Evolutionary conservation across 1,284 basidiomycete species (phyloP).

Genomic region (Ustilago trichophora): DNA sequence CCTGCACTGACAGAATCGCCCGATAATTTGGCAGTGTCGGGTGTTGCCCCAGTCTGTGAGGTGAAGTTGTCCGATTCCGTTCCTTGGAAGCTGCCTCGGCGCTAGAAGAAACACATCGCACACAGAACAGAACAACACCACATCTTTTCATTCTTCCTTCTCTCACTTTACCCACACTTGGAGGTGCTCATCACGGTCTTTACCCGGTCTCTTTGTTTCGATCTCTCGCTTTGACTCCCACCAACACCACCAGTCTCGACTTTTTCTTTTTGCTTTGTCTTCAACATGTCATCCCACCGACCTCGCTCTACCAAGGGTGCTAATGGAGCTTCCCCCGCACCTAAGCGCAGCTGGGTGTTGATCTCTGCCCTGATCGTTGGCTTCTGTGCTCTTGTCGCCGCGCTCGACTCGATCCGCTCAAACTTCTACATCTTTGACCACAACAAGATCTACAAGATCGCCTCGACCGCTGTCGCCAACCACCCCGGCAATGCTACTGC

Average conservation of each 20-base stretch:
- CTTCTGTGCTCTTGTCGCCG: slow-evolving; percentile 25
- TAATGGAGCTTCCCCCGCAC: slow-evolving; percentile 1
- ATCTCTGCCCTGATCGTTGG: slow-evolving; percentile 29
- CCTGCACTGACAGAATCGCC: too few species aligned
- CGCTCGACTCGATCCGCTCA: slow-evolving; percentile 38
- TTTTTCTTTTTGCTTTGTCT: not conserved
- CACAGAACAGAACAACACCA: too few species aligned
- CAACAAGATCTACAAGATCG: slow-evolving; percentile 48
- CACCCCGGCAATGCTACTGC: slow-evolving; percentile 55
- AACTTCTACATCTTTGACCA: slow-evolving; percentile 64
- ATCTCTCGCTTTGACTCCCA: not conserved
- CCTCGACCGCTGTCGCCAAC: slow-evolving; percentile 44
- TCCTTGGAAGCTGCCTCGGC: too few species aligned
- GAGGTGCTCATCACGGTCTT: slow-evolving; percentile 15
- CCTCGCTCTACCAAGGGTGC: slow-evolving; percentile 23
- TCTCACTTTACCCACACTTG: slow-evolving; percentile 1
- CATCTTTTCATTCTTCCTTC: not conserved
- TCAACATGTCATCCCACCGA: slow-evolving; percentile 29
- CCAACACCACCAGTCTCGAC: too few species aligned
- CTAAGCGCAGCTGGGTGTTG: slow-evolving; percentile 25
- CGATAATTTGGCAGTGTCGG: too few species aligned
- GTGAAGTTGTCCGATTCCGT: too few species aligned
- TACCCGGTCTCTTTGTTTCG: slow-evolving; percentile 6
- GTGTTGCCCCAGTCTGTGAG: too few species aligned
- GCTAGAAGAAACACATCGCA: too few species aligned